A percentile compares a stretch with the other conserved stretches of the same genome.
These are phyloP conservation scores for Colletotrichum graminicola DNA, from an alignment of 2,329 filamentous ascomycete species.

Conservation along the genomic window DNA sequence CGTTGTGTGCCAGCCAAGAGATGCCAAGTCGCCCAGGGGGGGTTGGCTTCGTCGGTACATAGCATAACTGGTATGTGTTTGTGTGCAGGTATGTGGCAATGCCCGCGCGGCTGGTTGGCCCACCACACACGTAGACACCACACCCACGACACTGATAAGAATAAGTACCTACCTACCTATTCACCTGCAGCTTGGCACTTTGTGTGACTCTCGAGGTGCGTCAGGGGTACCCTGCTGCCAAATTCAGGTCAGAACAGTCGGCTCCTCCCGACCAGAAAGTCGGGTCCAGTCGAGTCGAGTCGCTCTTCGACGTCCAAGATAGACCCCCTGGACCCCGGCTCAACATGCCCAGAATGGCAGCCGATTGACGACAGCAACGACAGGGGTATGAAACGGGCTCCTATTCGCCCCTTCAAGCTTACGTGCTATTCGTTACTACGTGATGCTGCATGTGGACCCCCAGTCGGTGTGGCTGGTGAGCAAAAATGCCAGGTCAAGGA, in stretches of 20 bases:
- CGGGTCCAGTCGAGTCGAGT: slow-evolving; percentile 19
- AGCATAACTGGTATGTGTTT: background rate
- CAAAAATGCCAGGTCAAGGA: background rate
- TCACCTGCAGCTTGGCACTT: slow-evolving; percentile 5
- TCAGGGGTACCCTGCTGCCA: slow-evolving; percentile 20
- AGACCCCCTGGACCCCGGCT: background rate
- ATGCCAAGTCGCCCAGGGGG: slow-evolving; percentile 9
- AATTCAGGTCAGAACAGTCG: slow-evolving; percentile 26
- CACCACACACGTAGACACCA: too few species aligned
- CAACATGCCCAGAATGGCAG: slow-evolving; percentile 4
- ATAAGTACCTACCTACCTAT: too few species aligned
- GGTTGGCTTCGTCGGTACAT: background rate
- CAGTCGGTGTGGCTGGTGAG: slow-evolving; percentile 21
- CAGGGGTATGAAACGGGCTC: slow-evolving; percentile 28
- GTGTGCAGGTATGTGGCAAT: background rate
- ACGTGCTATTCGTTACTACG: background rate
- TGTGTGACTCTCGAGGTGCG: slow-evolving; percentile 1
- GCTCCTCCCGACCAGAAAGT: slow-evolving; percentile 36
- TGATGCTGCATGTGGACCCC: too few species aligned
- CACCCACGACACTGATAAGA: too few species aligned
- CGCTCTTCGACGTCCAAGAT: background rate
- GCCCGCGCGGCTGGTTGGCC: slow-evolving; percentile 12
- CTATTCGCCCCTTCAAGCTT: background rate
- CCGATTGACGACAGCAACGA: slow-evolving; percentile 2
- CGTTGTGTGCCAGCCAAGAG: slow-evolving; percentile 20